Percentiles rank a stretch among this genome's conserved stretches.
Conservation (phyloP, 1,139 yeast genomes). For the Candida sp. region DNA sequence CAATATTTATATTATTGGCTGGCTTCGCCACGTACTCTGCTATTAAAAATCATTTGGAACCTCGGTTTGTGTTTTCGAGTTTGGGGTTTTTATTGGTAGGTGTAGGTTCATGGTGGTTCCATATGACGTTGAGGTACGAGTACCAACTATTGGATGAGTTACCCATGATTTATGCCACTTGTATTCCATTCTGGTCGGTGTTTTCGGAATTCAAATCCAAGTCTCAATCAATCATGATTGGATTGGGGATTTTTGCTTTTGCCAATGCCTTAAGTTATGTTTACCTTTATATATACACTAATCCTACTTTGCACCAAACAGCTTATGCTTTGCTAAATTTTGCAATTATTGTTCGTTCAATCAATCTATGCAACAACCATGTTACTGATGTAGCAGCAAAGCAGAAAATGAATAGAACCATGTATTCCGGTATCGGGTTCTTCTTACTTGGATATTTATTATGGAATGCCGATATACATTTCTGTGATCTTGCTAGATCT, state of each 20-base stretch:
- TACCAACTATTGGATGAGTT: slow-evolving; percentile 91
- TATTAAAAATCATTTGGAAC: slow-evolving; percentile 56
- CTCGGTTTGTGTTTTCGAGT: slow-evolving; percentile 66
- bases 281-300: slow-evolving; percentile 59
- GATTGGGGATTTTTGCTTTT: slow-evolving; percentile 49
- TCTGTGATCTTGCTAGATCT: slow-evolving; percentile 62
- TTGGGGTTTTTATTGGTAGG: slow-evolving; percentile 88
- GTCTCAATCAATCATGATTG: slow-evolving; percentile 44
- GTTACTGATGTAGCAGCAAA: slow-evolving; percentile 49
- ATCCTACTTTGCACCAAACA: slow-evolving; percentile 87
- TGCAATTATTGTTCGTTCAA: slow-evolving; percentile 57
- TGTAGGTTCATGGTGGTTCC: slow-evolving; percentile 91
- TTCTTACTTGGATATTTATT: slow-evolving; percentile 72
- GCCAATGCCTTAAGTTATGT: slow-evolving; percentile 56
- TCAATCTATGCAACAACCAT: slow-evolving; percentile 44
- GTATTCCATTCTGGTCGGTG: slow-evolving; percentile 90
- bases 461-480: slow-evolving; percentile 85
- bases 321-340: slow-evolving; percentile 68
- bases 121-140: slow-evolving; percentile 88
- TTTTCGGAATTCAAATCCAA: slow-evolving; percentile 59
- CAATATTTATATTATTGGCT: slow-evolving; percentile 67
- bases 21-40: slow-evolving; percentile 64
- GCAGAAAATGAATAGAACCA: slow-evolving; percentile 47
- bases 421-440: slow-evolving; percentile 57
- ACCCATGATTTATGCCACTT: slow-evolving; percentile 98